These are phyloP conservation scores for Pleurotus ostreatus DNA, from an alignment of 768 basidiomycete genomes.

Conservation along the genomic window DNA sequence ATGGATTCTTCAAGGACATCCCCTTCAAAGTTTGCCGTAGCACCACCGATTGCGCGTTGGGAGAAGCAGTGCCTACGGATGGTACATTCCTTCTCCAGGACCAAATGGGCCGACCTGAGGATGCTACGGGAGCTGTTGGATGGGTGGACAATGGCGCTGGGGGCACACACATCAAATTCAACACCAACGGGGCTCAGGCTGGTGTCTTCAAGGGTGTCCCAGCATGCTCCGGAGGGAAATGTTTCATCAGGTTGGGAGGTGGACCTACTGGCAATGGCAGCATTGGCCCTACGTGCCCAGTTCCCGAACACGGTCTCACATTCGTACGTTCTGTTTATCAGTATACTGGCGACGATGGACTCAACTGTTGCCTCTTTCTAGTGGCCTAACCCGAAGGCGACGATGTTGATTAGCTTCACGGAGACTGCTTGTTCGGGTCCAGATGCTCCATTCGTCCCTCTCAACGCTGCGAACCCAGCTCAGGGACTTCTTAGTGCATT, in stretches of 20 bases:
- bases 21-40: slow-evolving; percentile 6
- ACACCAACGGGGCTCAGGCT: not conserved
- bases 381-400: not conserved
- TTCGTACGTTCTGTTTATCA: not conserved
- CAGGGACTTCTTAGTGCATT: not conserved
- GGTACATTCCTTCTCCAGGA: not conserved
- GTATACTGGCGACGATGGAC: not conserved
- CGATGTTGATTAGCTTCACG: slow-evolving; percentile 1
- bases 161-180: not conserved
- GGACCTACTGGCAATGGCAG: not conserved
- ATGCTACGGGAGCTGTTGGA: not conserved
- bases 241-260: not conserved
- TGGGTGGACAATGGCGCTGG: not conserved
- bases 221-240: not conserved
- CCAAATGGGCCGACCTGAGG: not conserved
- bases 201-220: slow-evolving; percentile 2
- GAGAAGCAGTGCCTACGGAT: slow-evolving; percentile 1
- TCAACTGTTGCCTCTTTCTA: not conserved
- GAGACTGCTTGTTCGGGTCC: slow-evolving; percentile 6
- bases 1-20: slow-evolving; percentile 5
- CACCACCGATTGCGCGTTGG: not conserved
- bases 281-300: slow-evolving; percentile 2
- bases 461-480: not conserved
- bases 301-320: not conserved
- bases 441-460: not conserved